Evolutionary conservation across 805 yeast genomes (phyloP).

Genomic region (Huiozyma naganishii): DNA sequence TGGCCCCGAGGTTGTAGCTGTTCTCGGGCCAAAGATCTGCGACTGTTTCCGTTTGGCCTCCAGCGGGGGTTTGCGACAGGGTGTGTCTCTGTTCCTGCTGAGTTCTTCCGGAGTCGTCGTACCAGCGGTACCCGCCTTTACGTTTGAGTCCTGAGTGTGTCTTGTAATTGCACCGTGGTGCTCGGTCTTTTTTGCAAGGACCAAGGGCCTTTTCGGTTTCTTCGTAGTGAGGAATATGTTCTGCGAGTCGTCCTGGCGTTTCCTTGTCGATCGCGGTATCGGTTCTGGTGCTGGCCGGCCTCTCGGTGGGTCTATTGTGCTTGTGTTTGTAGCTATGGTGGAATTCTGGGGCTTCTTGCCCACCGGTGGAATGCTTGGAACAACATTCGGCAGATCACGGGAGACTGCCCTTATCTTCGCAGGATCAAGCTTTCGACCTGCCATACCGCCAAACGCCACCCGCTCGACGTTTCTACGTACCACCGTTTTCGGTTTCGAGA

Average conservation of each 20-base stretch:
- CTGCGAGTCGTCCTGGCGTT: not conserved
- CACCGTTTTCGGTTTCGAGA: not conserved
- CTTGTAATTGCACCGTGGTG: not conserved
- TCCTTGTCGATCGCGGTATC: not conserved
- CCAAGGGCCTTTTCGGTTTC: not conserved
- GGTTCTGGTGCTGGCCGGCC: not conserved
- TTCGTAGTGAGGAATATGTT: not conserved
- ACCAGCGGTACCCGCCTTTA: not conserved
- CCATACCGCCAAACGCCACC: conserved; percentile 27
- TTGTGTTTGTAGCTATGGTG: not conserved
- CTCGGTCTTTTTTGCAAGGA: not conserved
- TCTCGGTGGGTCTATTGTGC: not conserved
- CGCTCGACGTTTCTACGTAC: conserved; percentile 4
- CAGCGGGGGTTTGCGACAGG: not conserved
- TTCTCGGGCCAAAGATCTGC: conserved; percentile 9
- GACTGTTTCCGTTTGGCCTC: conserved; percentile 13
- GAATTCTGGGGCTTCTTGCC: not conserved
- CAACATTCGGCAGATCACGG: not conserved
- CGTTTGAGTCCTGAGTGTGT: not conserved
- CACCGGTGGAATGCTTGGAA: not conserved
- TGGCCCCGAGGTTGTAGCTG: not conserved
- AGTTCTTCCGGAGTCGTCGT: not conserved
- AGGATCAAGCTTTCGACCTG: conserved; percentile 10
- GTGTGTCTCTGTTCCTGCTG: not conserved
- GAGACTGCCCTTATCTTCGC: not conserved